Evolutionary conservation across 2,329 filamentous ascomycete genomes (phyloP).

Genomic region (Epichloe amarillans): DNA sequence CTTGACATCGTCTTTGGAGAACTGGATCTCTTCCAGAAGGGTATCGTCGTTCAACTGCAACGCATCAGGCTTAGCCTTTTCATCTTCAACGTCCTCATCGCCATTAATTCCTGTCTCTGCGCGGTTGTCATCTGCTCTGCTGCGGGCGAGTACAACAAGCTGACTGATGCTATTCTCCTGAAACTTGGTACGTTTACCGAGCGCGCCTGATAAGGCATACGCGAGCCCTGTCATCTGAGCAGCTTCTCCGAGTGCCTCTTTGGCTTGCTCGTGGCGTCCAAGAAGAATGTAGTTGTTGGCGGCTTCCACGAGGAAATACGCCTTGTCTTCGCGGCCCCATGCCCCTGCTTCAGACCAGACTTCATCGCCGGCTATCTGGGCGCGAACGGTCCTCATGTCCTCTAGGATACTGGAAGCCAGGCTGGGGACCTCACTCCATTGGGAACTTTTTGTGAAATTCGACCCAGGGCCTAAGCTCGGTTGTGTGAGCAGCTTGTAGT

Average conservation of each 20-base stretch:
- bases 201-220: conserved; percentile 70
- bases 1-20: conserved; percentile 41
- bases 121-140: conserved; percentile 29
- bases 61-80: conserved; percentile 43
- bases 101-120: conserved; percentile 5
- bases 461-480: conserved; percentile 40
- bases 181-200: conserved; percentile 75
- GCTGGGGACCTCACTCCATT: conserved; percentile 45
- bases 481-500: conserved; percentile 46
- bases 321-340: conserved; percentile 37
- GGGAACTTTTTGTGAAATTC: conserved; percentile 40
- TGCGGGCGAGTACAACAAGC: conserved; percentile 79
- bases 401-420: conserved; percentile 37
- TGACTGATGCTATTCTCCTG: conserved; percentile 75
- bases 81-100: conserved; percentile 11
- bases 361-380: conserved; percentile 21
- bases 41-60: conserved; percentile 86
- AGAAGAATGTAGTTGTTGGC: conserved; percentile 76
- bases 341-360: conserved; percentile 22
- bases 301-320: conserved; percentile 67
- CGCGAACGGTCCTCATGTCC: conserved; percentile 28
- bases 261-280: conserved; percentile 64
- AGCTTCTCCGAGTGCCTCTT: conserved; percentile 56
- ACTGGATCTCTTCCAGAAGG: conserved; percentile 74
- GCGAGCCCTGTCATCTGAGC: conserved; percentile 54